Conservation (phyloP, 2,329 filamentous ascomycete genomes). For the Cercospora sesami region DNA sequence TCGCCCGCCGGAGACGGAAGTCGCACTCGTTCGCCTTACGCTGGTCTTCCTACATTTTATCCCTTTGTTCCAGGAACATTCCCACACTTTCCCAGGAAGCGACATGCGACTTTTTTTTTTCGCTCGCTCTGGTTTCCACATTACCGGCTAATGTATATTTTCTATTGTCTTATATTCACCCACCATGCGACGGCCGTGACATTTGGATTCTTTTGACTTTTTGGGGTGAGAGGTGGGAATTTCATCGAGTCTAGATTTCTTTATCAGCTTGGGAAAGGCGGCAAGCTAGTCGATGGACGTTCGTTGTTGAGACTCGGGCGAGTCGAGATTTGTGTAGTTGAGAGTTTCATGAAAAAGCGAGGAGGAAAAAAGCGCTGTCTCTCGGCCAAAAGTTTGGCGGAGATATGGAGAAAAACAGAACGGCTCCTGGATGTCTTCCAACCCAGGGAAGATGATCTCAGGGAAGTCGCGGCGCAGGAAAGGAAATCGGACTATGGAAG, state of each 20-base stretch:
- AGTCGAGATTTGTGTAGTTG: neutral
- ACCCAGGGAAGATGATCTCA: neutral
- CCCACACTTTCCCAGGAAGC: neutral
- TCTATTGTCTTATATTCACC: constrained; percentile 9
- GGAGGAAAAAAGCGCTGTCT: neutral
- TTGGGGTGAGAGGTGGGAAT: neutral
- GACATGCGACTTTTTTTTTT: constrained; percentile 1
- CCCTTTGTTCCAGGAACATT: neutral
- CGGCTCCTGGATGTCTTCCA: neutral
- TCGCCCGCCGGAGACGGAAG: neutral
- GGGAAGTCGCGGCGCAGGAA: neutral
- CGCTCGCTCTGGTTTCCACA: neutral
- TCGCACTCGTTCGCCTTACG: neutral
- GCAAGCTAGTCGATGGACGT: neutral
- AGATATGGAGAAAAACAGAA: neutral
- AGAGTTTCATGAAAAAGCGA: neutral
- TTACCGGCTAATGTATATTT: constrained; percentile 18
- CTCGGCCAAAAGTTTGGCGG: neutral
- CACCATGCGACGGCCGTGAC: constrained; percentile 1
- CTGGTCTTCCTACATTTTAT: neutral
- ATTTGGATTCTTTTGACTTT: constrained; percentile 3
- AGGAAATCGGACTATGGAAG: neutral
- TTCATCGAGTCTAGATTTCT: neutral
- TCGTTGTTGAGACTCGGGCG: neutral
- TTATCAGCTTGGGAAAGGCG: neutral